Conservation (phyloP, 2,329 filamentous ascomycete genomes). For the Alternaria ventricosa region DNA sequence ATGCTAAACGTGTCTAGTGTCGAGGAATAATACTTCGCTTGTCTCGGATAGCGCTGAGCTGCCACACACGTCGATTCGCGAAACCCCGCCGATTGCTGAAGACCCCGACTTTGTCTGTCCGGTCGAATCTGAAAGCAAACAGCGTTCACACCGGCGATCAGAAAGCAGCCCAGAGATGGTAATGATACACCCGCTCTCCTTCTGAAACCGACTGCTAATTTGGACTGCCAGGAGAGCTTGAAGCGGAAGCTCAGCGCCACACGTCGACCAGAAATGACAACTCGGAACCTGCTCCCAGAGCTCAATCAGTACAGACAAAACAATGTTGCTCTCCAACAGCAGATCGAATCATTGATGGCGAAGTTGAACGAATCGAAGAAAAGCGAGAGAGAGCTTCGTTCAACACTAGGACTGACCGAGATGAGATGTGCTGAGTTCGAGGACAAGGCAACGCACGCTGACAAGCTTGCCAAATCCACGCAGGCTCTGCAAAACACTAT, state of each 20-base stretch:
- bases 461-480: constrained; percentile 31
- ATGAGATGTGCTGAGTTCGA: constrained; percentile 38
- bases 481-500: constrained; percentile 47
- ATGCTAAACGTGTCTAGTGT: constrained; percentile 31
- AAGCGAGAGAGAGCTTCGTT: constrained; percentile 38
- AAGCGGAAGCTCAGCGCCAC: constrained; percentile 48
- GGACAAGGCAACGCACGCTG: constrained; percentile 34
- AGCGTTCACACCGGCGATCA: constrained; percentile 27
- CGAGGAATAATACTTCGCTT: constrained; percentile 36
- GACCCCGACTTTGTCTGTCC: constrained; percentile 30
- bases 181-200: not conserved
- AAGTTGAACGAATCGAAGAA: constrained; percentile 50
- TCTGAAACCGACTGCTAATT: not conserved
- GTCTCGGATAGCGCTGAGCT: constrained; percentile 31
- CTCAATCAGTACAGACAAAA: constrained; percentile 49
- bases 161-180: constrained; percentile 40
- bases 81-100: constrained; percentile 23
- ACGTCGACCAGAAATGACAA: constrained; percentile 41
- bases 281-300: constrained; percentile 46
- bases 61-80: constrained; percentile 29
- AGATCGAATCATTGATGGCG: constrained; percentile 49
- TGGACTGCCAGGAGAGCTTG: constrained; percentile 33
- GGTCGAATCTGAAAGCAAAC: constrained; percentile 34
- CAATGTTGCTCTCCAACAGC: constrained; percentile 42
- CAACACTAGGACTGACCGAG: constrained; percentile 41